Base-by-base conservation (phyloP, 2,329 filamentous ascomycete species). In the Calonectria pseudoturangicola region DNA sequence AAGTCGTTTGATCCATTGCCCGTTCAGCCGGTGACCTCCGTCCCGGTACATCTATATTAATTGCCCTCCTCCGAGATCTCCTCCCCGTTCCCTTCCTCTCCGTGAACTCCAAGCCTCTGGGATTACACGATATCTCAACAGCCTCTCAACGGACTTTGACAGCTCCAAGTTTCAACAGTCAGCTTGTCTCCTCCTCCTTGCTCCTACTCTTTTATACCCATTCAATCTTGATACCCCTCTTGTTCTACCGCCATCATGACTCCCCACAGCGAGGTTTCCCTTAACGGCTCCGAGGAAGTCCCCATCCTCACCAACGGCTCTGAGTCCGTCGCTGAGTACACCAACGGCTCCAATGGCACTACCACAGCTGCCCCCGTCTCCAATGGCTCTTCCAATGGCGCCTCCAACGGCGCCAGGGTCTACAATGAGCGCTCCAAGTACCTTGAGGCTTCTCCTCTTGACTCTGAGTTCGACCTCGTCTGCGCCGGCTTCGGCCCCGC, bases 401-500 rank as follows among this genome's bases (percentile, higher is more conserved):
- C 67, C 36, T 43, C 68, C 39, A 72, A 78, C 66, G 73, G 76
- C 51, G 76, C 74, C 70, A 79, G 74, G 13, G 63, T 69, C 50
- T 74, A 80, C 72, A 78, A 76, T 27, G 79, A 79, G 68, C 75
- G 72, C 51, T 77, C 74, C 47, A 73, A 73, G 39, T 77, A 77
- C 48, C 70, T 80, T 8, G 76, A 78, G 75, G 68, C 76, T 13
- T 74, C 77, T 28, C 71, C 72, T 28, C 83, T 88, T 66, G 89
- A 93, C 75, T 90, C 94, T 63, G 86, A 95, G 39, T 93, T 96
- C 82, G 96, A 98, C 83, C 88, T 98, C 66, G 87, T 98, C 77
- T 98, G 95, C 84, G 92, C 98, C 69, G 96, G 96, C 28, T 98
- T 98, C 82, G 96, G 96, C 9, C 96, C 96, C 25, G 96, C 96